phyloP scores from a whole-genome alignment of 495 filamentous ascomycete species.

The Hyaloscypha hepaticicola region DNA sequence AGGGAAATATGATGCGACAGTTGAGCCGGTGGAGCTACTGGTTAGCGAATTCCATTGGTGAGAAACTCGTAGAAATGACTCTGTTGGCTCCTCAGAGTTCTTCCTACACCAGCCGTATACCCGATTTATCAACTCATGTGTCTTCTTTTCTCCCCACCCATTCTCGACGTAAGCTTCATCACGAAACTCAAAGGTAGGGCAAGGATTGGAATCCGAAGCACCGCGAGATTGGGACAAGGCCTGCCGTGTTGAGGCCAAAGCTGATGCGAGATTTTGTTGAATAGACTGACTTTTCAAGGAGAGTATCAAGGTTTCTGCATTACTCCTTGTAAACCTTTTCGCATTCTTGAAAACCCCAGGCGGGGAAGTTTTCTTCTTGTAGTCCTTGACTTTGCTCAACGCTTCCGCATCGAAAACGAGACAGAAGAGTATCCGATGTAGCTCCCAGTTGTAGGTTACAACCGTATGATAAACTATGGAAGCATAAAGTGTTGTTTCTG shows the following conservation, averaged over 20 bases:
- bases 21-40: not conserved
- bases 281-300: not conserved
- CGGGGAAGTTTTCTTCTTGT: too few species aligned
- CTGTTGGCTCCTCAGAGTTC: not conserved
- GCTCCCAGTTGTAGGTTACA: not conserved
- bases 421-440: not conserved
- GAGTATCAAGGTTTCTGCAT: not conserved
- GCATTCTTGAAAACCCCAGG: not conserved
- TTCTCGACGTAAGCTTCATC: not conserved
- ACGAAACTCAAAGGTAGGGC: not conserved
- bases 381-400: not conserved
- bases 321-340: not conserved
- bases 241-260: not conserved
- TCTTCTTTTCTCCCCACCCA: not conserved
- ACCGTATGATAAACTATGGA: not conserved
- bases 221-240: not conserved
- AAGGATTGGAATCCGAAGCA: not conserved
- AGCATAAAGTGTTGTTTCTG: not conserved
- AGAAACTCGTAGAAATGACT: not conserved
- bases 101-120: not conserved
- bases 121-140: not conserved
- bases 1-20: not conserved
- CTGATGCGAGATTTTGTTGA: not conserved
- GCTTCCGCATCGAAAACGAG: not conserved
- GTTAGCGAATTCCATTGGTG: not conserved